Evolutionary conservation across 805 yeast species (phyloP).

Genomic region (Yamadazyma akitaensis): DNA sequence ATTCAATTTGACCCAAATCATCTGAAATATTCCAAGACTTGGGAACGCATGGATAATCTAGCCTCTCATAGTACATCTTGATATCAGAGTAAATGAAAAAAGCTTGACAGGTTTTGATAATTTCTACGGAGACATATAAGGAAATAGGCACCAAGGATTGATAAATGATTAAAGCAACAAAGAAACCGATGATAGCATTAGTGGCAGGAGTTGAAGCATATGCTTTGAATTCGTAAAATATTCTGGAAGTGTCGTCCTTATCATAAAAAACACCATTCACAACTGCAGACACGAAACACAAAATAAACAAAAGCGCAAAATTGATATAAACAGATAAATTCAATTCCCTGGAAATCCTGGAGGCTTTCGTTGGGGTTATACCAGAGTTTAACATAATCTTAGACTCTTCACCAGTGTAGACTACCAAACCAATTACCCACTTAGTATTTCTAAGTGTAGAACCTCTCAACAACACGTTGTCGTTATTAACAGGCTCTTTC

Average conservation of each 20-base stretch:
- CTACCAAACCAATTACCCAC: conserved; percentile 71
- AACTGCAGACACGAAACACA: conserved; percentile 69
- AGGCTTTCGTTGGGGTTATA: conserved; percentile 68
- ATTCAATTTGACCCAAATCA: conserved; percentile 81
- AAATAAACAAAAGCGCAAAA: conserved; percentile 55
- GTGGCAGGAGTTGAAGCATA: conserved; percentile 57
- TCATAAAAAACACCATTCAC: conserved; percentile 65
- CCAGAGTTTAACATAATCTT: conserved; percentile 80
- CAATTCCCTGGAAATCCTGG: conserved; percentile 61
- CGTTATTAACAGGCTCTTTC: conserved; percentile 57
- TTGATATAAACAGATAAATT: conserved; percentile 65
- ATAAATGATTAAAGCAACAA: conserved; percentile 69
- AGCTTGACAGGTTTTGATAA: conserved; percentile 74
- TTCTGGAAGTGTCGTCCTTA: conserved; percentile 40
- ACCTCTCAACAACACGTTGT: conserved; percentile 69
- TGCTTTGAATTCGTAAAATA: conserved; percentile 60
- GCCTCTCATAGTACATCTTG: conserved; percentile 62
- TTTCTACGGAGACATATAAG: conserved; percentile 72
- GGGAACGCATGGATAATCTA: conserved; percentile 77
- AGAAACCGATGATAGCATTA: conserved; percentile 65
- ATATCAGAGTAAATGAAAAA: conserved; percentile 69
- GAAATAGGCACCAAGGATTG: conserved; percentile 81
- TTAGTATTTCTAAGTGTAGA: conserved; percentile 69
- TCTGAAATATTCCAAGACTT: conserved; percentile 82
- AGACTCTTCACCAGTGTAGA: conserved; percentile 75